A percentile compares a stretch with the other conserved stretches of the same genome.
Conservation (phyloP, 164 flowering plant species). For the Liriodendron chinense region DNA sequence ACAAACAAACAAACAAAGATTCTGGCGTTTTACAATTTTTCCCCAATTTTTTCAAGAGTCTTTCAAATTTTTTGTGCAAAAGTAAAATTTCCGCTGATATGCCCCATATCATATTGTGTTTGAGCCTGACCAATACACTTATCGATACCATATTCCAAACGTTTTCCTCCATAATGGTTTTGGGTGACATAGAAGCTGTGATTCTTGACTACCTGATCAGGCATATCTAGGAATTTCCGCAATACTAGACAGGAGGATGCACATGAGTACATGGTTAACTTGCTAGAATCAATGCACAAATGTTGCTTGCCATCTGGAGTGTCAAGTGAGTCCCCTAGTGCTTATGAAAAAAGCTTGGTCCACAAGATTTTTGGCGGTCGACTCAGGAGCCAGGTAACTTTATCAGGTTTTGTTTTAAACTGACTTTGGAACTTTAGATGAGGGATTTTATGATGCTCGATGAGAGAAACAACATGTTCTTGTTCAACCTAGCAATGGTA, state of each 20-base stretch:
- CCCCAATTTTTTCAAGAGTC: too few relatives aligned
- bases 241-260: slow-evolving; percentile 98
- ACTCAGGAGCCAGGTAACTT: slow-evolving; percentile 83
- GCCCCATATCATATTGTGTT: too few relatives aligned
- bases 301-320: slow-evolving; percentile 96
- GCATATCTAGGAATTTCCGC: slow-evolving; percentile 86
- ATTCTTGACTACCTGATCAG: slow-evolving; percentile 55
- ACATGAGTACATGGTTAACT: slow-evolving; percentile 94
- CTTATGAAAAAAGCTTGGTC: slow-evolving; percentile 94
- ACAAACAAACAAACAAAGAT: too few relatives aligned
- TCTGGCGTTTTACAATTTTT: too few relatives aligned
- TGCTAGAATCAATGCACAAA: slow-evolving; percentile 95
- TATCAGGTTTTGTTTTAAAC: too few relatives aligned
- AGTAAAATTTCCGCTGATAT: too few relatives aligned
- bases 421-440: not conserved
- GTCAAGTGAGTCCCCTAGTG: slow-evolving; percentile 79
- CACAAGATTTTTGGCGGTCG: slow-evolving; percentile 97
- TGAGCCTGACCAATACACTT: too few relatives aligned
- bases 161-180: not conserved
- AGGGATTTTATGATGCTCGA: not conserved
- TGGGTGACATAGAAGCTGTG: slow-evolving; percentile 3
- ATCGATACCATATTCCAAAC: too few relatives aligned
- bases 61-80: too few relatives aligned
- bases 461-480: too few relatives aligned
- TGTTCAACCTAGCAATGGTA: too few relatives aligned